Evolutionary conservation across 768 basidiomycete genomes (phyloP).

Genomic region (Xerocomus spinulosus): DNA sequence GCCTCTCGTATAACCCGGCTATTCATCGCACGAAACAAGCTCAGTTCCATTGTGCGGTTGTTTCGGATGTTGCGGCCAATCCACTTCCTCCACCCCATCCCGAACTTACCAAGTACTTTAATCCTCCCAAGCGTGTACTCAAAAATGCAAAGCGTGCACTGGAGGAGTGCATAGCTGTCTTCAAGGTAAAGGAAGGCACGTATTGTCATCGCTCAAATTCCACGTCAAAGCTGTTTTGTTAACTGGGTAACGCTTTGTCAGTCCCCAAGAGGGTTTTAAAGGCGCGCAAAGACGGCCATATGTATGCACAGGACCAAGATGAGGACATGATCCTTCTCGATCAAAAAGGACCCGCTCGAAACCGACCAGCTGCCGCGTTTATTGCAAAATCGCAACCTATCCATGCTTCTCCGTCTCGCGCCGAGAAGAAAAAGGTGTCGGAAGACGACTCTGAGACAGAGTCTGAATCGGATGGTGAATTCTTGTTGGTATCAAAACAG

Average conservation of each 20-base stretch:
- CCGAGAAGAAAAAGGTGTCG: constrained; percentile 14
- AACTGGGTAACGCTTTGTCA: constrained; percentile 22
- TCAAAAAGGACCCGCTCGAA: constrained; percentile 21
- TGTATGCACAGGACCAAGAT: constrained; percentile 56
- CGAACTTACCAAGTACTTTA: constrained; percentile 78
- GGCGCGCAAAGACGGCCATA: constrained; percentile 58
- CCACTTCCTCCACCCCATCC: constrained; percentile 85
- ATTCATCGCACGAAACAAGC: constrained; percentile 92
- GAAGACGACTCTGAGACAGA: constrained; percentile 53
- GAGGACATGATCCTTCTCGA: constrained; percentile 58
- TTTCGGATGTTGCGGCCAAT: constrained; percentile 63
- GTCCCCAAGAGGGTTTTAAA: constrained; percentile 60
- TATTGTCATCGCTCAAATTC: not conserved
- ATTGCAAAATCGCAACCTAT: constrained; percentile 4
- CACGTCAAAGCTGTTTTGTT: not conserved
- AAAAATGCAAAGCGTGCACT: constrained; percentile 55
- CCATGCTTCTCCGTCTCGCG: constrained; percentile 1
- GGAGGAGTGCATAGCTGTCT: constrained; percentile 54
- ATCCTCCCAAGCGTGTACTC: constrained; percentile 65
- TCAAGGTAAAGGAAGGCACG: constrained; percentile 79
- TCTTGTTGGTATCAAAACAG: constrained; percentile 13
- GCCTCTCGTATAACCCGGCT: constrained; percentile 80
- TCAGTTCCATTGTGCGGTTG: constrained; percentile 81
- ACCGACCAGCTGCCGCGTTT: constrained; percentile 12
- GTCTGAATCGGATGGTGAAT: constrained; percentile 38